Base-by-base conservation (phyloP, 768 basidiomycete genomes). In the Clathrus columnatus region DNA sequence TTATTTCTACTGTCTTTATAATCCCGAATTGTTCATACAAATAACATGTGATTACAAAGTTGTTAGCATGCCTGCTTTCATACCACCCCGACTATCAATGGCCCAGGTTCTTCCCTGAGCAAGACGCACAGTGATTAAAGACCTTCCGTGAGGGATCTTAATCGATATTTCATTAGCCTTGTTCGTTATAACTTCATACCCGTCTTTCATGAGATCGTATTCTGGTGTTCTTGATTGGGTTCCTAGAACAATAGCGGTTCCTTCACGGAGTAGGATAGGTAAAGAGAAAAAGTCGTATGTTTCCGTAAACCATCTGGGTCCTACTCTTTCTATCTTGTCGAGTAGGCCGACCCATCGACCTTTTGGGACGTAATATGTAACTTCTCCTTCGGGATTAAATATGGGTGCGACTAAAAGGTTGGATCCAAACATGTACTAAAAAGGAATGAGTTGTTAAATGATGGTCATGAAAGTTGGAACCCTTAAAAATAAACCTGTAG, bases 381-480 rank as follows among this genome's bases (percentile, higher is more conserved):
- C 75, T 64, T 82, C 80, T 17, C 72, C 73, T 42, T 71, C 60
- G 7, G 79, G 72, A 8, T 80, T 78, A 53, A 83, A 76, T 2
- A 84, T 80, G 5, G 83, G 82, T 26, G 80, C 82, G 50, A 84
- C 77, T 32, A 84, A 78, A 21, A 84, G 72, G 29, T 69, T 76
- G 1, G 79, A 78, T 0, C 82, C 81, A 7, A 79, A 67, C 75
- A 79, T 78, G 61, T 76, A 82, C 62, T 83, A 81, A 17, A 64
- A 67, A 43, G 47, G 11, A 11, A 47, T 8, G 7, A 18, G 17
- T 43, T 8, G 16, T 7, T 44, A 6, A 23, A 26, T 10, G 10
- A 50, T 17, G 10, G 10, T 7, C 10, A 26, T 20, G 43, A 50
- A 44, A 17, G n/a, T n/a, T n/a, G n/a, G n/a, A n/a, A n/a, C n/a